phyloP scores from a whole-genome alignment of 1,139 yeast genomes.

The Saccharomyces hybrid region DNA sequence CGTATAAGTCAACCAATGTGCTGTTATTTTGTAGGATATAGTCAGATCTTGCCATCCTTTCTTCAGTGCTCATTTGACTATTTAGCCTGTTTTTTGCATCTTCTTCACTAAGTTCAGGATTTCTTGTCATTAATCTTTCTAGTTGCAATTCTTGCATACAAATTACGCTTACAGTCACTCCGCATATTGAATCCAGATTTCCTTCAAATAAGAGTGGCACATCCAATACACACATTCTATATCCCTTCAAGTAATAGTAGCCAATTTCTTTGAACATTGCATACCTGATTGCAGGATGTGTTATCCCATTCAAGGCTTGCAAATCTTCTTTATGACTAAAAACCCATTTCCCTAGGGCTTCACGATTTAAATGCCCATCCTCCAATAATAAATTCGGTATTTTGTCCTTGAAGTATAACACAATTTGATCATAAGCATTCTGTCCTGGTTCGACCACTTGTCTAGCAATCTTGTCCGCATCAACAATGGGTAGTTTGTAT shows the following conservation, averaged over 20 bases:
- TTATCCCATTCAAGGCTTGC: conserved; percentile 56
- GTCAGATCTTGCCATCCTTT: conserved; percentile 56
- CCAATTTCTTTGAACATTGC: conserved; percentile 57
- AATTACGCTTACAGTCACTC: conserved; percentile 55
- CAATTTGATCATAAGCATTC: conserved; percentile 59
- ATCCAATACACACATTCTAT: conserved; percentile 63
- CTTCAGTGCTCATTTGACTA: conserved; percentile 65
- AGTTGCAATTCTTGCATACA: conserved; percentile 56
- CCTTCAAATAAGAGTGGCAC: conserved; percentile 88
- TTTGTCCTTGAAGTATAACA: conserved; percentile 48
- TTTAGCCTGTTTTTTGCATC: conserved; percentile 69
- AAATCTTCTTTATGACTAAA: conserved; percentile 59
- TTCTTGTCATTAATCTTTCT: conserved; percentile 55
- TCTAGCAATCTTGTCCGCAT: conserved; percentile 85
- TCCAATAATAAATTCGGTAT: conserved; percentile 50
- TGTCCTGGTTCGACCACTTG: conserved; percentile 79
- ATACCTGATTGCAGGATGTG: conserved; percentile 82
- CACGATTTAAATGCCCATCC: conserved; percentile 54
- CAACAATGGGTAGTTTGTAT: conserved; percentile 56
- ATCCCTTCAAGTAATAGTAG: conserved; percentile 46
- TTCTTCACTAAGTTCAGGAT: conserved; percentile 54
- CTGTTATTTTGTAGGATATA: conserved; percentile 60
- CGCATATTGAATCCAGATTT: conserved; percentile 64
- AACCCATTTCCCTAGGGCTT: conserved; percentile 69
- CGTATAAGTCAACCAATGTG: conserved; percentile 42